Evolutionary conservation across 495 filamentous ascomycete genomes (phyloP), one percentile per base, ranked within the genome.

Genomic region (Penicillium flavigenum): DNA sequence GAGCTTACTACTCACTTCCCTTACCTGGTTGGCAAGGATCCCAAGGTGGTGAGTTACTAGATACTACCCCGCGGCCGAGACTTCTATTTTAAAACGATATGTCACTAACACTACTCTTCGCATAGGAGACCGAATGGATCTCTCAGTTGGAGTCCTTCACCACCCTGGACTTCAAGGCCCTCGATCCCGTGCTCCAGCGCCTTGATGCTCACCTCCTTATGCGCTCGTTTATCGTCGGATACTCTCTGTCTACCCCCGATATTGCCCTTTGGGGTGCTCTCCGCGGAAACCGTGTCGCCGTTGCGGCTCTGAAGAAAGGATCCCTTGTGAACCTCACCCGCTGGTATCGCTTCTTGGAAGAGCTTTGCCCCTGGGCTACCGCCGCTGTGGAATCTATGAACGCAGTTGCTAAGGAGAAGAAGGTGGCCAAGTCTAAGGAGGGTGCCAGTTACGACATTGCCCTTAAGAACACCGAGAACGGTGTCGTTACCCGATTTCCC

Each of bases 401-500:
- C 59, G 83, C 84, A 41, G 73, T 74, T 24, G 76, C 79, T 29
- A 78, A 76, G 57, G 81, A 78, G 58, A 91, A 88, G 78, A 87
- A 87, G 64, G 79, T 81, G 27, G 87, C 85, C 31, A 84, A 84
- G 64, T 89, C 85, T 61, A 91, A 91, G 73, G 88, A 90, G 55
- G 91, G 91, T 55, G 91, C 81, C 26, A 95, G 81, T 77, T 98
- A 95, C 74, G 91, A 94, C 64, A 90, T 98, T 69, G 88, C 87
- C 3, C 82, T 98, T 19, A 86, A 88, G 56, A 87, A 95, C 65
- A 87, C 85, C n/a, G 90, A 90, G 32, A 89, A 94, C 69, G 94
- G 94, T 8, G 92, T 98, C 27, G 90, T 98, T 27, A 94, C 91
- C 24, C 79, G 95, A 58, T 98, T 98, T 77, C 87, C 93, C 16